Conservation (phyloP, 2,329 filamentous ascomycete genomes). For the Fusarium sp. region DNA sequence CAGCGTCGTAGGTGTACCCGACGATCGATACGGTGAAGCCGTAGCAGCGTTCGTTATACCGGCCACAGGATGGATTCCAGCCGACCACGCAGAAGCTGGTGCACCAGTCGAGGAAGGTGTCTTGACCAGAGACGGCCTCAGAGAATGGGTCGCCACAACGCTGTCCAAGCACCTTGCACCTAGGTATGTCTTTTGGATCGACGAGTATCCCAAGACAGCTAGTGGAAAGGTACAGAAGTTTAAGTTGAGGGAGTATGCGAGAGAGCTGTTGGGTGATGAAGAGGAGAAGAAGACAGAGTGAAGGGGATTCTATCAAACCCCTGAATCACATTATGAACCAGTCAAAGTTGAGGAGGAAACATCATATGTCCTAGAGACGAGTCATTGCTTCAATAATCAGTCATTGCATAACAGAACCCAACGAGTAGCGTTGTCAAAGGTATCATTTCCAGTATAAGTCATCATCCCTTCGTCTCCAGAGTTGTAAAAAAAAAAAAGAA, state of each 20-base stretch:
- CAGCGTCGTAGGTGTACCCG: constrained; percentile 82
- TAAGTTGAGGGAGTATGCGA: constrained; percentile 74
- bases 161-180: constrained; percentile 81
- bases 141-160: constrained; percentile 73
- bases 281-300: background rate
- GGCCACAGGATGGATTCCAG: constrained; percentile 42
- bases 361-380: background rate
- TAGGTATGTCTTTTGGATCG: constrained; percentile 86
- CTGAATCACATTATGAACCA: background rate
- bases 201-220: constrained; percentile 90
- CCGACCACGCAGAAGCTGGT: constrained; percentile 34
- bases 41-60: constrained; percentile 83
- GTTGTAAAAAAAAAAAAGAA: background rate
- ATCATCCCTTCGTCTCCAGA: background rate
- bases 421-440: constrained; percentile 29
- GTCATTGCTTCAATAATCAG: constrained; percentile 6
- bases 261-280: constrained; percentile 45
- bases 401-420: background rate
- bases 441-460: constrained; percentile 30
- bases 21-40: constrained; percentile 83
- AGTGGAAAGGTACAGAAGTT: constrained; percentile 98
- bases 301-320: background rate
- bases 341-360: background rate
- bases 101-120: constrained; percentile 36
- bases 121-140: constrained; percentile 66